Conservation (phyloP, 805 yeast species). For the Ogataea pilisensis region DNA sequence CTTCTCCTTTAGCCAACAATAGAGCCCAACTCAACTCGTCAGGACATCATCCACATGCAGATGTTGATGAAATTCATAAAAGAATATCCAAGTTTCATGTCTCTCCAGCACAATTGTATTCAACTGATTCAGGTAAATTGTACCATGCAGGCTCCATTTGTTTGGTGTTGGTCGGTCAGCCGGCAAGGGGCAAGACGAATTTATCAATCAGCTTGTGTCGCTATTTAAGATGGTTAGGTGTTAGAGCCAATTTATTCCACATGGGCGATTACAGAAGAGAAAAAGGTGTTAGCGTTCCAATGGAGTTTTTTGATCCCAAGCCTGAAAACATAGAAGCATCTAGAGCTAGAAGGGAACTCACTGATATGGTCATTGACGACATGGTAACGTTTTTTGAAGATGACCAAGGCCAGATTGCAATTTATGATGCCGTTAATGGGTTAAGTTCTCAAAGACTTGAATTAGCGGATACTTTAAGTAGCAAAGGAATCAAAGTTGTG, state of each 20-base stretch:
- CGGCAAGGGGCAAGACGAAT: constrained; percentile 95
- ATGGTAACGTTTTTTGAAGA: constrained; percentile 65
- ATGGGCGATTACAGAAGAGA: constrained; percentile 84
- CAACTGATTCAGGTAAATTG: constrained; percentile 86
- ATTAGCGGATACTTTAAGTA: constrained; percentile 49
- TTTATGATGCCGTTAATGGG: constrained; percentile 94
- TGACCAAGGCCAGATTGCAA: constrained; percentile 89
- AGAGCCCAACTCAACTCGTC: constrained; percentile 1
- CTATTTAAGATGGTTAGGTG: constrained; percentile 94
- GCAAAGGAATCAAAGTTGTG: constrained; percentile 65
- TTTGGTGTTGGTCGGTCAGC: constrained; percentile 84
- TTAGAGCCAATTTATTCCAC: constrained; percentile 86
- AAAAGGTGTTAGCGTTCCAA: constrained; percentile 49
- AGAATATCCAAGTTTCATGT: constrained; percentile 57
- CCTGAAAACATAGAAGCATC: constrained; percentile 45
- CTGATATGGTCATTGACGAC: constrained; percentile 63
- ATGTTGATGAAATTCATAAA: constrained; percentile 64
- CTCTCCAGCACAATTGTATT: constrained; percentile 89
- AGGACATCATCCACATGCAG: constrained; percentile 11
- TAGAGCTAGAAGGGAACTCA: constrained; percentile 52
- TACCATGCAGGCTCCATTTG: constrained; percentile 95
- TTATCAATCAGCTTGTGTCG: constrained; percentile 87
- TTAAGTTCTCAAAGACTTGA: constrained; percentile 60
- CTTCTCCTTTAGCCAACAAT: constrained; percentile 13
- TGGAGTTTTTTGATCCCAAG: constrained; percentile 61